Evolutionary conservation across 208 protist species (phyloP).

Genomic region (Acanthamoeba triangularis): DNA sequence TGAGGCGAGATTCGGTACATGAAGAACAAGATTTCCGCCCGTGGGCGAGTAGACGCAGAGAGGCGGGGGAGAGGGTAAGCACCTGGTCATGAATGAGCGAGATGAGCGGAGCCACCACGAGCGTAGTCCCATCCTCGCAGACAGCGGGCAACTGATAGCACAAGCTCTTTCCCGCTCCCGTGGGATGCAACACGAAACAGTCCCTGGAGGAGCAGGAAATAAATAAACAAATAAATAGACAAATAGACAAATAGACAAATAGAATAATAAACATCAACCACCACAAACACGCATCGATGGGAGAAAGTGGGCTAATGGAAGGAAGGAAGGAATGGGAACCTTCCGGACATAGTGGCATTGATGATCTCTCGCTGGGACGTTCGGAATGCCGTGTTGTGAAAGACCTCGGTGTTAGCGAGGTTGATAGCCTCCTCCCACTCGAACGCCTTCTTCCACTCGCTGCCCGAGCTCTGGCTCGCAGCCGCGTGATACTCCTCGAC

Average conservation of each 20-base stretch:
- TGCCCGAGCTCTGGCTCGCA: slow-evolving; percentile 3
- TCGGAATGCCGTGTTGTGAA: slow-evolving; percentile 25
- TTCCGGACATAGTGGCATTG: slow-evolving; percentile 44
- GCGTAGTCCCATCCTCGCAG: slow-evolving; percentile 81
- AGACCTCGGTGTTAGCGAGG: slow-evolving; percentile 28
- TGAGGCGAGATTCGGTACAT: background rate
- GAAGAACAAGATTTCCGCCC: background rate
- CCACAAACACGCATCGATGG: no score
- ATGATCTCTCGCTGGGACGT: slow-evolving; percentile 39
- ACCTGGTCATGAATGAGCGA: slow-evolving; percentile 96
- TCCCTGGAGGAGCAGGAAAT: no score
- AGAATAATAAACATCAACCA: background rate
- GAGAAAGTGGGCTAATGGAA: no score
- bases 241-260: no score
- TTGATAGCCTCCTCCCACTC: slow-evolving; percentile 48
- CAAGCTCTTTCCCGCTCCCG: slow-evolving; percentile 92
- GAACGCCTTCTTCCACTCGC: slow-evolving; percentile 34
- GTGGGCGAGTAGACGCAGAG: background rate
- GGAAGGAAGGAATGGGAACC: background rate
- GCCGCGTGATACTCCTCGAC: slow-evolving; percentile 28
- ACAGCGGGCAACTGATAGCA: slow-evolving; percentile 94
- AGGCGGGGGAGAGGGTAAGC: background rate
- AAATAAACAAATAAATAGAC: no score
- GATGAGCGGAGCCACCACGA: slow-evolving; percentile 97
- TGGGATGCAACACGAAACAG: slow-evolving; percentile 95